A percentile compares a stretch with the other conserved stretches of the same genome.
Conservation (phyloP, 176 grass and related monocot species). For the Eremochloa ophiuroides region DNA sequence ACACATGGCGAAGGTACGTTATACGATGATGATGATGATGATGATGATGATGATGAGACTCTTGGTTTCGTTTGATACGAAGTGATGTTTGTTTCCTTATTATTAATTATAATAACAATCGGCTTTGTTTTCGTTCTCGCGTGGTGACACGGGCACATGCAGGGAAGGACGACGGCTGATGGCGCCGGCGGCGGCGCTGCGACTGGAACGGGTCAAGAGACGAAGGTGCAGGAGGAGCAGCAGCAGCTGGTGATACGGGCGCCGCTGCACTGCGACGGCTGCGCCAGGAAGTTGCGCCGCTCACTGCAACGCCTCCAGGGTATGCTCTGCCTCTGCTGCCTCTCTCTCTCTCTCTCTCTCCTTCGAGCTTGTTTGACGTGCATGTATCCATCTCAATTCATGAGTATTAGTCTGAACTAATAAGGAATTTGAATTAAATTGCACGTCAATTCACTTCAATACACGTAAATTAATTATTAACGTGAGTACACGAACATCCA, state of each 20-base stretch:
- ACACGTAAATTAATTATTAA: too few relatives aligned
- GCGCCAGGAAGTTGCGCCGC: slow-evolving; percentile 52
- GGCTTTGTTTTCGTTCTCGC: not conserved
- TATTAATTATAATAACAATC: too few relatives aligned
- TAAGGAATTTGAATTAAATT: too few relatives aligned
- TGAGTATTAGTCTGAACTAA: too few relatives aligned
- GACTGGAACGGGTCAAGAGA: not conserved
- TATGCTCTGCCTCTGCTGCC: not conserved
- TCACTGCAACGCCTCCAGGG: slow-evolving; percentile 43
- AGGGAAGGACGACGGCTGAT: not conserved
- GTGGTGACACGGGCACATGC: not conserved
- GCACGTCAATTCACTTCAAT: too few relatives aligned
- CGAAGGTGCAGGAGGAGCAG: not conserved
- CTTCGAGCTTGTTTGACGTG: too few relatives aligned
- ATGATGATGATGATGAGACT: not conserved
- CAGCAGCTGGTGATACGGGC: slow-evolving; percentile 41
- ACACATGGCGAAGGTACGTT: not conserved
- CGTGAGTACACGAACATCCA: too few relatives aligned
- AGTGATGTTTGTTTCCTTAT: not conserved
- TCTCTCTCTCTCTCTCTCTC: too few relatives aligned
- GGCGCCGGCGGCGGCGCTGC: too few relatives aligned
- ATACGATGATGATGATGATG: too few relatives aligned
- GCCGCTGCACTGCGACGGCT: slow-evolving; percentile 61
- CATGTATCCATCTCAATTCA: too few relatives aligned
- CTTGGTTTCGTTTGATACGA: too few relatives aligned